Conservation (phyloP, 164 flowering plant genomes). For the Magnolia kwangsiensis region DNA sequence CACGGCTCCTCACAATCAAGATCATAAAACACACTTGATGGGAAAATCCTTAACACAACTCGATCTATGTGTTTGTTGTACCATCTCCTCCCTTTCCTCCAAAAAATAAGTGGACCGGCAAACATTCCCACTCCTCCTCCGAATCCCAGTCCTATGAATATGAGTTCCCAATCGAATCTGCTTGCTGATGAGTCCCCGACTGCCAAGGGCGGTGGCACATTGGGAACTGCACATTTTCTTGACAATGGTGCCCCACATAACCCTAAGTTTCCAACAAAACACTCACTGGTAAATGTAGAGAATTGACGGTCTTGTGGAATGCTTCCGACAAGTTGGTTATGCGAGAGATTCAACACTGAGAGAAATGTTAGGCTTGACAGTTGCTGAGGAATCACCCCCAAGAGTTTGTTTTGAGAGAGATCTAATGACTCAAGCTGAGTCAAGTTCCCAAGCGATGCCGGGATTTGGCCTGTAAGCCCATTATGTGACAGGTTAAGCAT, state of each 20-base stretch:
- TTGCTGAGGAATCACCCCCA: slow-evolving; percentile 14
- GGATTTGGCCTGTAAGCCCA: slow-evolving; percentile 7
- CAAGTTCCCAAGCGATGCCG: slow-evolving; percentile 2
- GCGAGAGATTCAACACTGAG: slow-evolving; percentile 12
- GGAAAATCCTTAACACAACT: slow-evolving; percentile 6
- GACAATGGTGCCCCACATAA: slow-evolving; percentile 19
- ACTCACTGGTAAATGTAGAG: background rate
- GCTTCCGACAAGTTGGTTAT: slow-evolving; percentile 10
- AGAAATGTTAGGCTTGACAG: slow-evolving; percentile 13
- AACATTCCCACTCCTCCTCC: background rate
- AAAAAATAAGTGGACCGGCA: background rate
- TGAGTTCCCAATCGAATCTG: background rate
- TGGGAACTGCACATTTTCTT: background rate
- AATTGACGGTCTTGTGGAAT: slow-evolving; percentile 20
- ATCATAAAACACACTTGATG: slow-evolving; percentile 24
- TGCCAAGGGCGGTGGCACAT: background rate
- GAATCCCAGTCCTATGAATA: background rate
- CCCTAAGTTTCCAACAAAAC: slow-evolving; percentile 10
- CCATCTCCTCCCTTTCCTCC: background rate
- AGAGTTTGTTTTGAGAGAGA: slow-evolving; percentile 11
- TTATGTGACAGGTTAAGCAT: slow-evolving; percentile 9
- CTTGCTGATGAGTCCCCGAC: background rate
- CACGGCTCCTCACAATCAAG: slow-evolving; percentile 10
- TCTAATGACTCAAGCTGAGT: slow-evolving; percentile 8
- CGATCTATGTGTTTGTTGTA: background rate